Evolutionary conservation across 441 rosid species (phyloP).

Genomic region (Erodium moschatum): DNA sequence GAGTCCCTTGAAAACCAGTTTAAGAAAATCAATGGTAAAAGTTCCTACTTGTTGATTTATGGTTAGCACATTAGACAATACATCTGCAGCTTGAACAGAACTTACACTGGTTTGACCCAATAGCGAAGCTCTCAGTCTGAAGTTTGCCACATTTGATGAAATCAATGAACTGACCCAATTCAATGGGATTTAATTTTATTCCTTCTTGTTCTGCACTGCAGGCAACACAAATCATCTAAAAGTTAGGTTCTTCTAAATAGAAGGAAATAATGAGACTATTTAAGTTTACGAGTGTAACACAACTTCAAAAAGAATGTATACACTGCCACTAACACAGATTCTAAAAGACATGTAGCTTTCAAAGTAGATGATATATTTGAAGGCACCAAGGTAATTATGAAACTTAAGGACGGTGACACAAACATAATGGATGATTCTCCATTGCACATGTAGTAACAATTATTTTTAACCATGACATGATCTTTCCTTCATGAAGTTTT

Average conservation of each 20-base stretch:
- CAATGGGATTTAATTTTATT: constrained; percentile 48
- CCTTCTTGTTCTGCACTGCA: constrained; percentile 73
- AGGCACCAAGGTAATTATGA: neutral
- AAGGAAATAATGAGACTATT: constrained; percentile 6
- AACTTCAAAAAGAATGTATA: constrained; percentile 5
- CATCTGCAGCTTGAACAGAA: constrained; percentile 9
- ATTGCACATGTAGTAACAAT: neutral
- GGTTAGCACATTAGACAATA: neutral
- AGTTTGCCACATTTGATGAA: constrained; percentile 58
- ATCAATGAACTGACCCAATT: constrained; percentile 46
- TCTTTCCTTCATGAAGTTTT: neutral
- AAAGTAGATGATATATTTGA: neutral
- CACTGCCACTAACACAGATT: neutral
- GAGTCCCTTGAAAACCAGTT: neutral
- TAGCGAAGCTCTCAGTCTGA: constrained; percentile 51
- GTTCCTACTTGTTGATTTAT: neutral
- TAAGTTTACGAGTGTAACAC: neutral
- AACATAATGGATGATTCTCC: neutral
- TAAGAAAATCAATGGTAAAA: neutral
- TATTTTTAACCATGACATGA: neutral
- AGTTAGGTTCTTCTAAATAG: constrained; percentile 16
- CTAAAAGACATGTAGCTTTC: constrained; percentile 1
- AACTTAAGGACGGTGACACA: neutral
- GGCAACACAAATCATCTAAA: constrained; percentile 14
- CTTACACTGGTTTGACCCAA: constrained; percentile 65